Conservation (phyloP, 768 basidiomycete species). For the Leccinum arenicola region DNA sequence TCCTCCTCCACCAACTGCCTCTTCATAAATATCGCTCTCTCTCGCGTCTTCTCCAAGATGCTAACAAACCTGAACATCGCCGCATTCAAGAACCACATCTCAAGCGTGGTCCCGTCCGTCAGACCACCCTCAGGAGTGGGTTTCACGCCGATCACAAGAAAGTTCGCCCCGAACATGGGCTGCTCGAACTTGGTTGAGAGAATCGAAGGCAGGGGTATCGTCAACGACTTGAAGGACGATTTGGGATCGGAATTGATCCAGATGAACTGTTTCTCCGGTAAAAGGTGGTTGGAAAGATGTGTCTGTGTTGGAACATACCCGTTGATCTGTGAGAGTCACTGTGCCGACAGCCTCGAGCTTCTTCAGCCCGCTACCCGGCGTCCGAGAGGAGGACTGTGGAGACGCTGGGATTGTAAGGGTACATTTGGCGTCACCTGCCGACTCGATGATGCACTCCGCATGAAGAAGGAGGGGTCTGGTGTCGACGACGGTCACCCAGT, state of each 20-base stretch:
- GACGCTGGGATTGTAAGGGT: slow-evolving; percentile 54
- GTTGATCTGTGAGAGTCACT: slow-evolving; percentile 66
- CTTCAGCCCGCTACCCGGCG: slow-evolving; percentile 48
- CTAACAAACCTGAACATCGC: slow-evolving; percentile 74
- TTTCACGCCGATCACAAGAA: slow-evolving; percentile 60
- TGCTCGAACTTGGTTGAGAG: slow-evolving; percentile 73
- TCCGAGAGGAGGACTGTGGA: slow-evolving; percentile 46
- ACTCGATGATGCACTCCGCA: slow-evolving; percentile 56
- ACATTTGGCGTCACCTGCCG: slow-evolving; percentile 58
- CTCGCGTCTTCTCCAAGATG: slow-evolving; percentile 72
- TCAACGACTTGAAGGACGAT: slow-evolving; percentile 41
- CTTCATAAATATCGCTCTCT: slow-evolving; percentile 73
- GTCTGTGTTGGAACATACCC: slow-evolving; percentile 44
- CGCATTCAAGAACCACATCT: slow-evolving; percentile 65
- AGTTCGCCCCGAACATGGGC: slow-evolving; percentile 70
- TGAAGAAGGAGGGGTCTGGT: slow-evolving; percentile 58
- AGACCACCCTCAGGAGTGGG: slow-evolving; percentile 69
- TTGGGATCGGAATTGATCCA: slow-evolving; percentile 44
- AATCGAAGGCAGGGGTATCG: slow-evolving; percentile 61
- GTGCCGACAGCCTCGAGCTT: slow-evolving; percentile 59
- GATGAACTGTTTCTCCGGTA: slow-evolving; percentile 49
- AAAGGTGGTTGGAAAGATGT: slow-evolving; percentile 5
- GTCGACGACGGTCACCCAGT: slow-evolving; percentile 71
- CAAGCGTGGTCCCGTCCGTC: slow-evolving; percentile 57
- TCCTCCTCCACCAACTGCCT: slow-evolving; percentile 44